These are phyloP conservation scores for Tolypocladium inflatum DNA, from an alignment of 2,329 filamentous ascomycete genomes.

Conservation along the genomic window DNA sequence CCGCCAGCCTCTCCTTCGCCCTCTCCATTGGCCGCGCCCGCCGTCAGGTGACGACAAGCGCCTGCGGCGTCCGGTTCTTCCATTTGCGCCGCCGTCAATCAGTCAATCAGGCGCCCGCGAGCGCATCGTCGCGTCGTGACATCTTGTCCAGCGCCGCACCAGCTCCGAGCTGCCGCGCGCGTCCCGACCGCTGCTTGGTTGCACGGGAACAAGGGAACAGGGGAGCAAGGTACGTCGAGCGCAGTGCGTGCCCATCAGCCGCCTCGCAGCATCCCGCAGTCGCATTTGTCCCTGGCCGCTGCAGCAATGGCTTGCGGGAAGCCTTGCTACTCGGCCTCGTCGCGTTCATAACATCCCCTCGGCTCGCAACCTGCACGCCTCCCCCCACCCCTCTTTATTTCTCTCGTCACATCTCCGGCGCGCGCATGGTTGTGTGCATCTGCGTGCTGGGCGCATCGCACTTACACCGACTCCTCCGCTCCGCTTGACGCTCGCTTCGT, in stretches of 20 bases:
- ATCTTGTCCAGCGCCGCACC: background rate
- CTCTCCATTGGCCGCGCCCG: constrained; percentile 35
- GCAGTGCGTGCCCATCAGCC: background rate
- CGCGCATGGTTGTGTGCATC: background rate
- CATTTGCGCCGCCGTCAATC: constrained; percentile 11
- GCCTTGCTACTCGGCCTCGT: background rate
- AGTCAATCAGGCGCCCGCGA: constrained; percentile 13
- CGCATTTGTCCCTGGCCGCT: constrained; percentile 1
- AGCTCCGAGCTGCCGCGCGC: constrained; percentile 3
- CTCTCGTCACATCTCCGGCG: background rate
- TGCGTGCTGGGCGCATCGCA: constrained; percentile 2
- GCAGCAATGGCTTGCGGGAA: background rate
- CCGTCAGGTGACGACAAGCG: constrained; percentile 41
- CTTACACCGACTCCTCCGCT: constrained; percentile 16
- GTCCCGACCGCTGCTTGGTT: background rate
- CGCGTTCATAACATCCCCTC: constrained; percentile 1
- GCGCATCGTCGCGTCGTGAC: constrained; percentile 8
- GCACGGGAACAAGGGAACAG: background rate
- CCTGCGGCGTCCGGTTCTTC: constrained; percentile 22
- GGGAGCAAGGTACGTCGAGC: constrained; percentile 2
- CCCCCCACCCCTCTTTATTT: constrained; percentile 5
- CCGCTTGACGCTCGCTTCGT: constrained; percentile 1
- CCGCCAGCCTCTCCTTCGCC: constrained; percentile 29
- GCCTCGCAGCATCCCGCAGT: constrained; percentile 2
- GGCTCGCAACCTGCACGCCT: constrained; percentile 2